Evolutionary conservation across 1,284 basidiomycete genomes (phyloP).

Genomic region (Ceratobasidium sp.): DNA sequence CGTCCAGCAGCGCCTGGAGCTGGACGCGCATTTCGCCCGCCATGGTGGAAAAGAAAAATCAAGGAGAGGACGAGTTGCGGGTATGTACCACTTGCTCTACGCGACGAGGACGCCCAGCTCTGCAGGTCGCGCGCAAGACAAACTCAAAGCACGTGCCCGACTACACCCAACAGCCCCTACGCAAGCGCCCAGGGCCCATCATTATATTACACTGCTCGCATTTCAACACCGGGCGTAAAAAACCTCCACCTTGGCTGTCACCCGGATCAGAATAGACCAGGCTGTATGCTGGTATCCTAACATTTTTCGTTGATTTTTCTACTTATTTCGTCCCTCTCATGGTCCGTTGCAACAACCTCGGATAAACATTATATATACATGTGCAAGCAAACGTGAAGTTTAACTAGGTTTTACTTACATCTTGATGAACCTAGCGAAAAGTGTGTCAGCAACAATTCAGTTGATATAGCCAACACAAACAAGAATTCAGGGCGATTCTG

Average conservation of each 20-base stretch:
- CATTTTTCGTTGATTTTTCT: neutral
- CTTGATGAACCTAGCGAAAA: neutral
- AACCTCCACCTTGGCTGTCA: neutral
- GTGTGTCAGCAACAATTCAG: neutral
- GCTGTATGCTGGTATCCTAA: neutral
- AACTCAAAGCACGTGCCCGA: conserved; percentile 22
- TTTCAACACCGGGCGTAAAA: neutral
- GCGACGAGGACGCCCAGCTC: conserved; percentile 22
- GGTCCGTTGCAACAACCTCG: neutral
- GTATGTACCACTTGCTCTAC: conserved; percentile 25
- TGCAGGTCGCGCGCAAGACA: conserved; percentile 34
- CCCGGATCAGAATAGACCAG: no score
- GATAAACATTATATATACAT: neutral
- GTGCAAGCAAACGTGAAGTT: neutral
- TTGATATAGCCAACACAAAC: neutral
- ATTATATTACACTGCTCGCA: neutral
- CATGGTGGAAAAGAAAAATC: conserved; percentile 21
- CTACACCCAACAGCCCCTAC: conserved; percentile 3
- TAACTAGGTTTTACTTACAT: neutral
- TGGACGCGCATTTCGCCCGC: conserved; percentile 68
- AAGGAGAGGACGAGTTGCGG: conserved; percentile 25
- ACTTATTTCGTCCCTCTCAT: no score
- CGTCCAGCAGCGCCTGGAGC: conserved; percentile 81
- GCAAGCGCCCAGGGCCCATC: conserved; percentile 12
- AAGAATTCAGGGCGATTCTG: conserved; percentile 34